A percentile compares a stretch with the other conserved stretches of the same genome.
phyloP scores from a whole-genome alignment of 768 basidiomycete species.

The Termitomyces titanicus region DNA sequence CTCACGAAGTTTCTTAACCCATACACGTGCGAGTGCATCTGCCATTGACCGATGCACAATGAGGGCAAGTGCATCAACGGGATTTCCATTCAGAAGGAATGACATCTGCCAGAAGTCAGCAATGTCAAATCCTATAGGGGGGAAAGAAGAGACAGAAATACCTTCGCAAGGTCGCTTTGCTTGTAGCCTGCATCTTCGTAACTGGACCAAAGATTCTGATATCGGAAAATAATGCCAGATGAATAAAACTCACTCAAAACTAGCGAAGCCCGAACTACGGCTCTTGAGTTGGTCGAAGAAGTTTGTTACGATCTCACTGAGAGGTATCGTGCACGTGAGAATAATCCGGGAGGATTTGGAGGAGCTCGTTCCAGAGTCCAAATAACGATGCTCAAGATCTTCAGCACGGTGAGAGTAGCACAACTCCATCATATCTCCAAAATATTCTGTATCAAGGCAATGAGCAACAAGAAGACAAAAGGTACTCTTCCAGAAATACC shows the following conservation, averaged over 20 bases:
- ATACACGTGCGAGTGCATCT: constrained; percentile 68
- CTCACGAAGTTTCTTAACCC: constrained; percentile 93
- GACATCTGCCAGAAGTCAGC: constrained; percentile 58
- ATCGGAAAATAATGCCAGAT: neutral
- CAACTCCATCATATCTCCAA: constrained; percentile 95
- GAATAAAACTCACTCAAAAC: constrained; percentile 68
- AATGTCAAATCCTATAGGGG: neutral
- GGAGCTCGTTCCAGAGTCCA: constrained; percentile 50
- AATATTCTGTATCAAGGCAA: constrained; percentile 59
- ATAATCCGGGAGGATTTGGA: constrained; percentile 63
- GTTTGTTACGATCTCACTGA: constrained; percentile 90
- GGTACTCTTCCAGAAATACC: constrained; percentile 37
- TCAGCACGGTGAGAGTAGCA: constrained; percentile 84
- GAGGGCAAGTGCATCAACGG: constrained; percentile 90
- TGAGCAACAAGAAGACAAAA: neutral
- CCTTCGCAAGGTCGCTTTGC: constrained; percentile 79
- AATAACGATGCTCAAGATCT: constrained; percentile 78
- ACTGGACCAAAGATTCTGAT: constrained; percentile 35
- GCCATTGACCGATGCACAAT: constrained; percentile 84
- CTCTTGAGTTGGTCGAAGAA: constrained; percentile 96
- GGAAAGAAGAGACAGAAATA: constrained; percentile 21
- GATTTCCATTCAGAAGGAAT: constrained; percentile 84
- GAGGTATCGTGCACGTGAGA: constrained; percentile 78
- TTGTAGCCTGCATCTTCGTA: constrained; percentile 95
- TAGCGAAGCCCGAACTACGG: constrained; percentile 86